These are phyloP conservation scores for Talaromyces sp. DNA, from an alignment of 2,329 filamentous ascomycete genomes.

Conservation along the genomic window DNA sequence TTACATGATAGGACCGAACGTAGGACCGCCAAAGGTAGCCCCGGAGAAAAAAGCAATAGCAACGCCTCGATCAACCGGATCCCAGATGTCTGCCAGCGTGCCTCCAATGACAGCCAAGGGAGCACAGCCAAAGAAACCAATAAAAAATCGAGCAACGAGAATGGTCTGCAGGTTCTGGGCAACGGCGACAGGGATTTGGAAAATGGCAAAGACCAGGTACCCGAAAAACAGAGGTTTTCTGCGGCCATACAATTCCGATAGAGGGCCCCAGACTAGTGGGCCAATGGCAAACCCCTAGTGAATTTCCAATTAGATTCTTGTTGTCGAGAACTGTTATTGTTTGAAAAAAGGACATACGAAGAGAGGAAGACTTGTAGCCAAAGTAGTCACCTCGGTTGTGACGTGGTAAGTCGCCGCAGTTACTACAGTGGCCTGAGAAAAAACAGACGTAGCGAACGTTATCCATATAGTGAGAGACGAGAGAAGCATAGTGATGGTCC, in stretches of 20 bases:
- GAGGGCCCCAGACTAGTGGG: constrained; percentile 37
- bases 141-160: constrained; percentile 50
- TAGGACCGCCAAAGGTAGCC: constrained; percentile 46
- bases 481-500: constrained; percentile 36
- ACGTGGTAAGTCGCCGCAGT: constrained; percentile 42
- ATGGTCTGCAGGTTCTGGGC: constrained; percentile 50
- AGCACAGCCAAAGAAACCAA: constrained; percentile 47
- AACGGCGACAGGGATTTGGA: constrained; percentile 51
- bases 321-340: no score
- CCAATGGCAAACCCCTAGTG: constrained; percentile 33
- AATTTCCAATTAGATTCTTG: background rate
- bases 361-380: constrained; percentile 47
- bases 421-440: constrained; percentile 36
- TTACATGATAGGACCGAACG: constrained; percentile 42
- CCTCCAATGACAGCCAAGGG: constrained; percentile 48
- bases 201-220: constrained; percentile 45
- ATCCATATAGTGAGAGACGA: constrained; percentile 41
- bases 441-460: constrained; percentile 44
- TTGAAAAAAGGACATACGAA: constrained; percentile 21
- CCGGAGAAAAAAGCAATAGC: constrained; percentile 41
- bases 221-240: constrained; percentile 45
- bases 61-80: constrained; percentile 42
- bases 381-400: constrained; percentile 42
- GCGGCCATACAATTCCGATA: constrained; percentile 47
- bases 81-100: constrained; percentile 45